Evolutionary conservation across 257 asterid genomes (phyloP), one percentile per base, ranked within the genome.

Genomic region (Jacaranda mimosifolia): DNA sequence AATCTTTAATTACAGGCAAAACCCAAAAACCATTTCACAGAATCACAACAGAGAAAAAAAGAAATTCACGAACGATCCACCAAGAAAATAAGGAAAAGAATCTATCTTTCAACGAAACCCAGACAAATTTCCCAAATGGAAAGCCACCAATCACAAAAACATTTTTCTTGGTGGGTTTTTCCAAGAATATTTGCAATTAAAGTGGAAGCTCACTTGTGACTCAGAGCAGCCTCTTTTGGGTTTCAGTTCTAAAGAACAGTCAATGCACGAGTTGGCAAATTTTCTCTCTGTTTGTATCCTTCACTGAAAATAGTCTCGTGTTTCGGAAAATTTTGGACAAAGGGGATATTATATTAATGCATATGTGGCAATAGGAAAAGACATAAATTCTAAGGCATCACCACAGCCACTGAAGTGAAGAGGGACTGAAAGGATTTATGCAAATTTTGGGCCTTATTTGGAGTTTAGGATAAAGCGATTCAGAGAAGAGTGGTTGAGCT

Each of bases 401-500:
- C 80, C 80, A 68, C 83, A 74, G 80, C 86, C 86, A 82, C 81
- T 73, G 85, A 78, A 82, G 77, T 59, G 76, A 56, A 72, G 49
- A 45, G 21, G 74, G 64, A 46, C 10, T 73, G 74, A 60, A 78
- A 57, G 75, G 56, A 53, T 58, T 55, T 69, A 0, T 70, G 80
- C 40, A 62, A 63, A 74, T 77, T 77, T 73, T 68, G 83, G 86
- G 77, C 76, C 72, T 45, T 55, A 63, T 74, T 78, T 74, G 80
- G 80, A 69, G 77, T 36, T 69, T 68, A 69, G 83, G 80, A 78
- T 78, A 78, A 74, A 82, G 72, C 75, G 68, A 11, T 38, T 65
- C 12, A n/a, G 35, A 53, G 67, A 81, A 52, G 83, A 77, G 80
- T 82, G 86, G 82, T 70, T 77, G 78, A 51, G 75, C 78, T 78